Base-by-base conservation (phyloP, 2,329 filamentous ascomycete genomes). In the Scedosporium boydii region DNA sequence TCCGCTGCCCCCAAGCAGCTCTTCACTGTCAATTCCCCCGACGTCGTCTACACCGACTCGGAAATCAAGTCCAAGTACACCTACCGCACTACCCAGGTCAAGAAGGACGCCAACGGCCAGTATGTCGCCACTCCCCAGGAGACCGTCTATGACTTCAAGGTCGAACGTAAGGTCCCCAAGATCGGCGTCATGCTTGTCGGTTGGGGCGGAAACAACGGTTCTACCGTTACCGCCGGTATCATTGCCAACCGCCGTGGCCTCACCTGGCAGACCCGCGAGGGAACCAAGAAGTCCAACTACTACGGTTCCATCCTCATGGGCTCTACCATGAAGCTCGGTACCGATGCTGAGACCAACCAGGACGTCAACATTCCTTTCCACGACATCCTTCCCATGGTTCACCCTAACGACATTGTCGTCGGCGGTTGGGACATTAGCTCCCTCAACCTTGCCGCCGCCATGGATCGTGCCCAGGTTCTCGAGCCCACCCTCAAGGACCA, bases 301-400 rank as follows among this genome's bases (percentile, higher is more conserved):
- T 99, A 97, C 75, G 95, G 95, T 71, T 99, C 95, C 63, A 86
- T 98, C 69, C 86, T 98, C 77, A 98, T 99, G 95, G 84, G 88
- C 66, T 98, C 95, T 21, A 99, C 95, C 67, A 87, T 97, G 80
- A 99, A 98, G 85, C 88, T 99, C 65, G 95, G 95, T 63, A 90
- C 88, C 55, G 91, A 98, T 71, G 82, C 86, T 70, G 85, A 89
- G 77, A 96, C 91, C 65, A 86, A 85, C 70, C 84, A 89, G 77
- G 95, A 99, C 72, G 86, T 99, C 78, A 96, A 98, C 78, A 90
- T 99, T 69, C 93, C 95, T 66, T 96, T 99, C 82, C 91, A 93
- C 74, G 86, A 93, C 74, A 83, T 98, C 70, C 83, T 99, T 67
- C 95, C 95, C 65, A 96, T 98, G 92, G 90, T 93, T 64, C 93